Percentiles rank a stretch among this genome's conserved stretches.
These are phyloP conservation scores for Tubosaeta sp. DNA, from an alignment of 768 basidiomycete genomes.

Conservation along the genomic window DNA sequence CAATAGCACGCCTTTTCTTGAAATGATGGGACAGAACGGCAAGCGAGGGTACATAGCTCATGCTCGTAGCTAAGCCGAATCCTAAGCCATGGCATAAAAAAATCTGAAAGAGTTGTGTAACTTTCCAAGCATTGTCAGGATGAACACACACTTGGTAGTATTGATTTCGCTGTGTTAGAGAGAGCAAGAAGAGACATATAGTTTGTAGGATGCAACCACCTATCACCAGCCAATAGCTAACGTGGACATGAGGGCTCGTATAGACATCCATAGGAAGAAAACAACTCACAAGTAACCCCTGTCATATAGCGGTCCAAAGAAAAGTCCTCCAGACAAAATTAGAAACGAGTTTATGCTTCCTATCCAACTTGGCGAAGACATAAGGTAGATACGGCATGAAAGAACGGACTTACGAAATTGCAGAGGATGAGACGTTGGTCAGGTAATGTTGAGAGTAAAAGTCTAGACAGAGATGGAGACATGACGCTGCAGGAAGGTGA, in stretches of 20 bases:
- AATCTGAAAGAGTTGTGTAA: conserved; percentile 30
- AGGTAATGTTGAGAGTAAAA: conserved; percentile 37
- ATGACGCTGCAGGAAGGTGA: neutral
- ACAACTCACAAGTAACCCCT: conserved; percentile 44
- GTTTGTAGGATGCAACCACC: conserved; percentile 42
- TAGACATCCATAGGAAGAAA: neutral
- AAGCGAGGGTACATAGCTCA: conserved; percentile 38
- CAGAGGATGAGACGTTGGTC: conserved; percentile 32
- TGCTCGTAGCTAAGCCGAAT: conserved; percentile 44
- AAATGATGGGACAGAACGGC: conserved; percentile 47
- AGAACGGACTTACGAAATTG: conserved; percentile 30
- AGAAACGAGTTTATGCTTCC: conserved; percentile 48
- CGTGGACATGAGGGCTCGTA: neutral
- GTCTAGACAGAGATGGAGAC: conserved; percentile 22
- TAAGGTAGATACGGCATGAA: neutral
- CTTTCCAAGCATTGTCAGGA: conserved; percentile 9
- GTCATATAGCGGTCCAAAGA: conserved; percentile 49
- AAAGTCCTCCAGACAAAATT: conserved; percentile 39
- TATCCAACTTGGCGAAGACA: conserved; percentile 33
- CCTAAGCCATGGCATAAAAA: conserved; percentile 36
- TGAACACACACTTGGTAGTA: conserved; percentile 33
- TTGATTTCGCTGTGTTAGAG: conserved; percentile 35
- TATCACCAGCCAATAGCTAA: conserved; percentile 42
- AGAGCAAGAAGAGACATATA: conserved; percentile 41
- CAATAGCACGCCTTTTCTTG: conserved; percentile 34